phyloP scores from a whole-genome alignment of 208 protist genomes.

The Trypanosoma congolense region DNA sequence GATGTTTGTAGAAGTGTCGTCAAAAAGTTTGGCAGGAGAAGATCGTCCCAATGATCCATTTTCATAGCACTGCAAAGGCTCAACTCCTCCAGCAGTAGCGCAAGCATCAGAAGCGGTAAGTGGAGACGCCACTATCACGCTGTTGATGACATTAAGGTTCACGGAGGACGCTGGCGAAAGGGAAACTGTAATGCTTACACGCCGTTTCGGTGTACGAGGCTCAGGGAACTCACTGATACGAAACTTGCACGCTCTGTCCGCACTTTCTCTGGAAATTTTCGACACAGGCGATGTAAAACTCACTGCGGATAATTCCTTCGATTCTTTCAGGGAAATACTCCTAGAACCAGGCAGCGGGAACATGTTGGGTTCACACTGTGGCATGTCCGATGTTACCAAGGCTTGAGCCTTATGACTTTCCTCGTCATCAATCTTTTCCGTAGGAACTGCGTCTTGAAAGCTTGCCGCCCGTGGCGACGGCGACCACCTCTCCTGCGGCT shows the following conservation, averaged over 20 bases:
- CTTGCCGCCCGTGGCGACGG: too few species aligned
- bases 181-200: not conserved
- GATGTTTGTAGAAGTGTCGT: too few species aligned
- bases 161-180: not conserved
- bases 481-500: too few species aligned
- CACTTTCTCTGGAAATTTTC: not conserved
- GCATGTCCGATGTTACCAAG: not conserved
- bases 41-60: too few species aligned
- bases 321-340: not conserved
- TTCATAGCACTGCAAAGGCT: too few species aligned
- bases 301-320: not conserved
- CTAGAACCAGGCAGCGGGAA: conserved; percentile 8
- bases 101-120: not conserved
- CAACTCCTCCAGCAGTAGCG: too few species aligned
- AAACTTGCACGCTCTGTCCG: conserved; percentile 8
- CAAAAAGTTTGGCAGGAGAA: too few species aligned
- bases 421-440: not conserved
- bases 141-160: not conserved
- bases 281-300: not conserved
- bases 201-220: conserved; percentile 16
- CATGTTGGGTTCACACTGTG: not conserved
- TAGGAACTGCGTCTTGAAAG: too few species aligned
- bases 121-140: not conserved
- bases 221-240: conserved; percentile 21
- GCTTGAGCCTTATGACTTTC: not conserved